Conservation (phyloP, 2,329 filamentous ascomycete species). For the Colletotrichum chrysophilum region DNA sequence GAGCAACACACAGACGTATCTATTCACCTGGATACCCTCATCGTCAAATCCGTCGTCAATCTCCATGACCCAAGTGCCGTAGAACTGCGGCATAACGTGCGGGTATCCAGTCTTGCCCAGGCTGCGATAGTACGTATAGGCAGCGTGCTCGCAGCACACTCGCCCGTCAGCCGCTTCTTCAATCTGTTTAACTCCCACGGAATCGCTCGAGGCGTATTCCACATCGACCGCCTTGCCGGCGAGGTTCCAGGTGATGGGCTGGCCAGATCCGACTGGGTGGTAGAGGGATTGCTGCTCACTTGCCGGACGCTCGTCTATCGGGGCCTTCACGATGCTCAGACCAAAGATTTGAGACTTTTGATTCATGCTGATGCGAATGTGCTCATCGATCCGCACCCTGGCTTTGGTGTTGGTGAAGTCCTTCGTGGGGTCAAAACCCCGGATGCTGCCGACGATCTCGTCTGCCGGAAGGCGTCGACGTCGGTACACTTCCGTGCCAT, state of each 20-base stretch:
- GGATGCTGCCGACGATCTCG: background rate
- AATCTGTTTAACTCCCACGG: background rate
- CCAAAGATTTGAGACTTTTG: background rate
- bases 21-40: rapidly evolving
- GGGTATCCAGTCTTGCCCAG: background rate
- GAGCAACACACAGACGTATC: background rate
- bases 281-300: background rate
- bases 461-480: background rate
- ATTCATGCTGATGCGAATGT: background rate
- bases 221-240: background rate
- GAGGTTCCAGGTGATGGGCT: background rate
- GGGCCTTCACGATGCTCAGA: background rate
- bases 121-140: background rate
- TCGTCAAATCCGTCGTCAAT: background rate
- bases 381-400: background rate
- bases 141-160: background rate
- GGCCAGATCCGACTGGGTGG: background rate
- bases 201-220: background rate
- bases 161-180: background rate
- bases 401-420: background rate
- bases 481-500: background rate
- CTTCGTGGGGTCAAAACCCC: background rate
- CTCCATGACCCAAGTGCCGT: background rate
- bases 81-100: background rate
- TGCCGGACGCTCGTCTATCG: background rate